Conservation (phyloP, 176 grass and related monocot genomes). For the Aegilops longissima region DNA sequence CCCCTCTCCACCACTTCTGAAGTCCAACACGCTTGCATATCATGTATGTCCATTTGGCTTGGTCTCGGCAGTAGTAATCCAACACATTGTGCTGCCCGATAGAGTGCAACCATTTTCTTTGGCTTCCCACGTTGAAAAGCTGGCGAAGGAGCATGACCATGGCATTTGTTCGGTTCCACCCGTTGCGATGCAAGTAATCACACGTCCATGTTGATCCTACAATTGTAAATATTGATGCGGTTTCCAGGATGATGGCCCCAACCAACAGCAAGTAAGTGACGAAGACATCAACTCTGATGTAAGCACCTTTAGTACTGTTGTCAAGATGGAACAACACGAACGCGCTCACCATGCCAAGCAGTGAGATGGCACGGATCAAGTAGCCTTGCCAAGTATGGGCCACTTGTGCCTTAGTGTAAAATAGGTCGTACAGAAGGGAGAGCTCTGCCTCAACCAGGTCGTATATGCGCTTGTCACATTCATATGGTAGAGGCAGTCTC, state of each 20-base stretch:
- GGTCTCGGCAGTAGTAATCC: too few relatives aligned
- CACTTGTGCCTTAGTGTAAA: neutral
- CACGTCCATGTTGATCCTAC: too few relatives aligned
- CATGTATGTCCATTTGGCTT: too few relatives aligned
- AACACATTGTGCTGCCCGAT: too few relatives aligned
- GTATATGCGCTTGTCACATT: neutral
- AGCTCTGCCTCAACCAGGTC: neutral
- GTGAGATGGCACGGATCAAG: neutral
- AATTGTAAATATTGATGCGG: neutral
- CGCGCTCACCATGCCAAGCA: neutral
- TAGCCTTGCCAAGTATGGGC: neutral
- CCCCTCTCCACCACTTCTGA: neutral
- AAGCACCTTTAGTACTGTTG: neutral
- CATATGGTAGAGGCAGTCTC: neutral
- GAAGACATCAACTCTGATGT: neutral
- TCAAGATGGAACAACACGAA: neutral
- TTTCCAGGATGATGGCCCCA: neutral
- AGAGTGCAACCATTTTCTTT: too few relatives aligned
- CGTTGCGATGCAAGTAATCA: too few relatives aligned
- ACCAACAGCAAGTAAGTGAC: neutral
- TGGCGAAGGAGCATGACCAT: too few relatives aligned
- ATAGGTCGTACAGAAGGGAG: neutral
- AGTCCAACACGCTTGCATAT: too few relatives aligned
- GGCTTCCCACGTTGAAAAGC: too few relatives aligned
- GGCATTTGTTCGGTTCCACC: too few relatives aligned